Base-by-base conservation (phyloP, 208 protist species). In the Sergeia podlipaevii region DNA sequence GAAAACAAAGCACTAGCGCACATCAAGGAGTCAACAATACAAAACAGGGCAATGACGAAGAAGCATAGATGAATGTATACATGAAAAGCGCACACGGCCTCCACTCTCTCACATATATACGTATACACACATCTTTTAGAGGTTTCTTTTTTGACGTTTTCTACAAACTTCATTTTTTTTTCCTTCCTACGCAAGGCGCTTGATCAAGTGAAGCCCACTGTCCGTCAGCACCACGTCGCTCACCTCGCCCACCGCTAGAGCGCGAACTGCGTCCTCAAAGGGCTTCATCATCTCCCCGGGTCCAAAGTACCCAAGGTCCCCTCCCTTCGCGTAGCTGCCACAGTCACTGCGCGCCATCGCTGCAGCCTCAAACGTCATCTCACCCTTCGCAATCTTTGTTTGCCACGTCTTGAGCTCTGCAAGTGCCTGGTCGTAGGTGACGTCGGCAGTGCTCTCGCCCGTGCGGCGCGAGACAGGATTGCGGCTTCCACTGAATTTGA, bases 261-360 rank as follows among this genome's bases (percentile, higher is more conserved):
- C 60, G 45, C 89, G 85, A 4, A 84, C 73, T 34, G 86, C 87
- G 32, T 97, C 89, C 54, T 96, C 93, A 50, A 97, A 97, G 1
- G 91, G 76, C 65, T 92, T 91, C 88, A 97, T 95, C 93, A 97
- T 97, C 72, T 95, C 74, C 2, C 93, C 93, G 1, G 70, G 80
- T 11, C 80, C 85, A 61, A 97, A 97, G 27, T 52, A 64, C 49
- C 89, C 89, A 29, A 97, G 69, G 60, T 97, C 91, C 8, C 93
- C 93, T 39, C 74, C 70, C 18, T 67, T 74, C 28, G 57, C 67
- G 55, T 75, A 94, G 52, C 82, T 93, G 30, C 83, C 77, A 67
- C 93, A 97, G 71, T 97, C 93, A 61, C 84, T 94, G 72, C 89
- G 81, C 65, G 84, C 56, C 6, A 43, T 52, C 8, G 91, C 91